A percentile compares a stretch with the other conserved stretches of the same genome.
Evolutionary conservation across 495 filamentous ascomycete species (phyloP).

Genomic region (Venustampulla echinocandica): DNA sequence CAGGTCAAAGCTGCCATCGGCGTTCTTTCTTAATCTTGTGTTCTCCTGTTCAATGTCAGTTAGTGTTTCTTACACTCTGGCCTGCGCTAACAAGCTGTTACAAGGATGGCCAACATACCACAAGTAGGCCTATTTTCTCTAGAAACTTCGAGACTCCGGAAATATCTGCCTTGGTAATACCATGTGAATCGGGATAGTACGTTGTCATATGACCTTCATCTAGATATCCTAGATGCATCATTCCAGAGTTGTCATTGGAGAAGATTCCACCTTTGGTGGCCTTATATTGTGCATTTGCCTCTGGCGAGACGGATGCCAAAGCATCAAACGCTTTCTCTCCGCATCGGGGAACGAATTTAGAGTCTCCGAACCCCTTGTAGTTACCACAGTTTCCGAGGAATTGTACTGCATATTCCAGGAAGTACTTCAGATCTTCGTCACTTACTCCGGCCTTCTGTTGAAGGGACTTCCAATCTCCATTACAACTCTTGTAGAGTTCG

Average conservation of each 20-base stretch:
- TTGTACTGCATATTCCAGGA: slow-evolving; percentile 79
- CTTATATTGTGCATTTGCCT: slow-evolving; percentile 55
- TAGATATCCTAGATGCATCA: slow-evolving; percentile 81
- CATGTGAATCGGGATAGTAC: slow-evolving; percentile 84
- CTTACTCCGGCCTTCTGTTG: slow-evolving; percentile 60
- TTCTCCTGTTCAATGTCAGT: slow-evolving; percentile 59
- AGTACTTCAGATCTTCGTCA: slow-evolving; percentile 59
- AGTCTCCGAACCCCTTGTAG: slow-evolving; percentile 93
- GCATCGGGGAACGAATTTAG: slow-evolving; percentile 85
- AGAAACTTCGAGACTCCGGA: slow-evolving; percentile 60
- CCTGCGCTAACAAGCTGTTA: neutral
- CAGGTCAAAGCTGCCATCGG: slow-evolving; percentile 64
- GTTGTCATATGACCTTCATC: slow-evolving; percentile 76
- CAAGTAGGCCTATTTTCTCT: slow-evolving; percentile 58
- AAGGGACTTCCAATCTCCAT: slow-evolving; percentile 72
- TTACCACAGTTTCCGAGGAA: slow-evolving; percentile 91
- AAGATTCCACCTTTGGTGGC: slow-evolving; percentile 69
- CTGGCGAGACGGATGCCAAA: slow-evolving; percentile 54
- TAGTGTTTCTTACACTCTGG: neutral
- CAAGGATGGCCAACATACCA: slow-evolving; percentile 11
- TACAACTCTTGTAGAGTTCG: slow-evolving; percentile 58
- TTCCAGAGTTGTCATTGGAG: slow-evolving; percentile 50
- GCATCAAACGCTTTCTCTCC: slow-evolving; percentile 55
- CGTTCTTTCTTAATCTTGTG: slow-evolving; percentile 71
- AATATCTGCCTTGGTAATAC: slow-evolving; percentile 82